Conservation (phyloP, 106 monocot species). For the Alisma plantagoaquatica region DNA sequence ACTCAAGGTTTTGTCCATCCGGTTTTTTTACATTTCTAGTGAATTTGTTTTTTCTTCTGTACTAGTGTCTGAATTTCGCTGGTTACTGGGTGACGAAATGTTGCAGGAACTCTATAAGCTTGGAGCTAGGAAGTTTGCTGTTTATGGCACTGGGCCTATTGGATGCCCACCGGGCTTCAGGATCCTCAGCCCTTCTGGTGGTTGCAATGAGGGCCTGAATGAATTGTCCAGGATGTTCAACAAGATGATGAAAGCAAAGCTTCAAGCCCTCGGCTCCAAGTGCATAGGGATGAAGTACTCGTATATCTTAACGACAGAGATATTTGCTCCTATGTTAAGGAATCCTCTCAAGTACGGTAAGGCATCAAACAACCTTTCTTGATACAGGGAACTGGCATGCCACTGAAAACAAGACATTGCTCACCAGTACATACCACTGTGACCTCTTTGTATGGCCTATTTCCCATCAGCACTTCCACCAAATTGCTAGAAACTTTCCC, state of each 20-base stretch:
- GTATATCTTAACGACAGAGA: conserved; percentile 13
- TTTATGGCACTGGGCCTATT: conserved; percentile 10
- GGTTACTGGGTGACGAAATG: too few species aligned
- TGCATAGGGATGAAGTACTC: conserved; percentile 28
- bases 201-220: conserved; percentile 19
- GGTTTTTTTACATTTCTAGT: too few species aligned
- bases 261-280: conserved; percentile 13
- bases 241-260: background rate
- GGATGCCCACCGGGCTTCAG: conserved; percentile 27
- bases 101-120: conserved; percentile 15
- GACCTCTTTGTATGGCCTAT: too few species aligned
- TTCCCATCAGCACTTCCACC: too few species aligned
- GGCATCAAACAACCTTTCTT: too few species aligned
- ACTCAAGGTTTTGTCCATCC: conserved; percentile 12
- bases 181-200: conserved; percentile 7
- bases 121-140: conserved; percentile 31
- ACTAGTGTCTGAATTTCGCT: too few species aligned
- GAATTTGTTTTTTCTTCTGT: too few species aligned
- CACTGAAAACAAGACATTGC: too few species aligned
- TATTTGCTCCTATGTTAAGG: background rate
- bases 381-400: too few species aligned
- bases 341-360: background rate
- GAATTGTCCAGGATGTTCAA: conserved; percentile 15
- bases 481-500: background rate
- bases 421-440: too few species aligned